Conservation (phyloP, 306 rosid species). For the Quercus engelmannii region DNA sequence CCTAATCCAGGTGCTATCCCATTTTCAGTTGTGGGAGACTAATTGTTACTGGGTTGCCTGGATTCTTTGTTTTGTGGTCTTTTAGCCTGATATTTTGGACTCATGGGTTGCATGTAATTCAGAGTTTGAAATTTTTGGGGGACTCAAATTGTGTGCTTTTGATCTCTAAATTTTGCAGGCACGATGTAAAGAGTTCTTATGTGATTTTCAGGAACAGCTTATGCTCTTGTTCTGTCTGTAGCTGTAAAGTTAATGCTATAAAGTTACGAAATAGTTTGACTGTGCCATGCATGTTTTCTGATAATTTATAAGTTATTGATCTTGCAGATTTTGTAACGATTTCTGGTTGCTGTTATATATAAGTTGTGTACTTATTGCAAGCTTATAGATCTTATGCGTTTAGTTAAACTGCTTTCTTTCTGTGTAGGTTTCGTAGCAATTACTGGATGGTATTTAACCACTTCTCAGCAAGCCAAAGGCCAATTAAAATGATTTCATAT, state of each 20-base stretch:
- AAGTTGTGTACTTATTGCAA: background rate
- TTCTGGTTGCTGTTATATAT: background rate
- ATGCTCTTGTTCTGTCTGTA: background rate
- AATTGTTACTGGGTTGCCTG: background rate
- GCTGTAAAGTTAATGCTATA: background rate
- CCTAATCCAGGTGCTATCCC: background rate
- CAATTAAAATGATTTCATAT: background rate
- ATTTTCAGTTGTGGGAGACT: background rate
- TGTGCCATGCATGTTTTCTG: background rate
- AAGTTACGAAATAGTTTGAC: background rate
- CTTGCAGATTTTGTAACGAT: conserved; percentile 18
- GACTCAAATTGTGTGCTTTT: background rate
- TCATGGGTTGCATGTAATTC: background rate
- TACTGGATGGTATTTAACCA: conserved; percentile 4
- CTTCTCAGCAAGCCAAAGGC: background rate
- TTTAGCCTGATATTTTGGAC: background rate
- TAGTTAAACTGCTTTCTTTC: background rate
- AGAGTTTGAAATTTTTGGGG: background rate
- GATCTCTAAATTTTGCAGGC: background rate
- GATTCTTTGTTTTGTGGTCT: background rate
- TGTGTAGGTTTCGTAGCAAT: conserved; percentile 18
- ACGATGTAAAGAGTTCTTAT: background rate
- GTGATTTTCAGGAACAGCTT: background rate
- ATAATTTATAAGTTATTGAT: background rate
- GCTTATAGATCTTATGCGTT: background rate